Base-by-base conservation (phyloP, 805 yeast species). In the Suhomyces sp. region DNA sequence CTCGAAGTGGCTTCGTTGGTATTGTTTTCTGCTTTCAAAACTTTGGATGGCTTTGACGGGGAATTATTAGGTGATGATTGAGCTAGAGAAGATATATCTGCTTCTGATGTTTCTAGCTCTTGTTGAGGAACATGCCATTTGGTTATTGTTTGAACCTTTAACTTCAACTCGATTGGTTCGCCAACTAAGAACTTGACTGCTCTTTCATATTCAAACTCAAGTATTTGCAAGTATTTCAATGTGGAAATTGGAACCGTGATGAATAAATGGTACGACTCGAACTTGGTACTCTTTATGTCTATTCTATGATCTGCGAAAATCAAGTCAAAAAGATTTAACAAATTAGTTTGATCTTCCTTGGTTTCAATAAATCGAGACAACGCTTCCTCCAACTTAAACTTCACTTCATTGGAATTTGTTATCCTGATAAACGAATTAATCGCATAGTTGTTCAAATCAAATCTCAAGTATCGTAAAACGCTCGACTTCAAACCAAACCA, bases 211-310 rank as follows among this genome's bases (percentile, higher is more conserved):
- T 57, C 42, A 39, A 69, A 67, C 37, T 77, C 79, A 6, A 79
- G 72, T 6, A 74, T 68, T 46, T 83, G 88, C 14, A 84, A 68
- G 13, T 77, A 68, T 42, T 79, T 74, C 6, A 79, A 70, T 3
- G 65, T 56, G 0, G 93, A 91, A 14, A 83, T 63, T 0, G 81
- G 72, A 5, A 84, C 91, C 3, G 72, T 64, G 32, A 85, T 78
- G 19, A 47, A 42, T 24, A 80, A 54, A 24, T 54, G 54, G n/a
- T 30, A 32, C 7, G 15, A 8, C 10, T 20, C 22, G 7, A 18
- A n/a, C 10, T 9, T 14, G 4, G 15, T 18, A 11, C 18, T 13
- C n/a, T 26, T 19, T n/a, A 23, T 11, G 6, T 22, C 27, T 4
- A 39, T 16, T 5, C 31, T 33, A 7, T 26, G 31, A 9, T 27